Percentiles rank a stretch among this genome's conserved stretches.
Evolutionary conservation across 2,329 filamentous ascomycete genomes (phyloP).

Genomic region (Dactylellina haptotyla): DNA sequence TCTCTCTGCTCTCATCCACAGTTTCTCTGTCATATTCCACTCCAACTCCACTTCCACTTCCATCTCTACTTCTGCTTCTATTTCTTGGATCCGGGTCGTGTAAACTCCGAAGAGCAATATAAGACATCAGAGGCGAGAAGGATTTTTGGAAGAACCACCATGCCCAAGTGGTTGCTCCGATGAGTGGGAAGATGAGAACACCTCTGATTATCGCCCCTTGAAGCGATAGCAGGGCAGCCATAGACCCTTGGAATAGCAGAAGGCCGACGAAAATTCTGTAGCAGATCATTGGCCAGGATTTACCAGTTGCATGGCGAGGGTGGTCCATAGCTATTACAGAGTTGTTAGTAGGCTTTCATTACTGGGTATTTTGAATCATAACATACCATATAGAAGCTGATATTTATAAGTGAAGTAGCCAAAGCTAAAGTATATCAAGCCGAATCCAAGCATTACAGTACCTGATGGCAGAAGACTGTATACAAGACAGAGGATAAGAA

Average conservation of each 20-base stretch:
- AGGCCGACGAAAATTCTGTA: slow-evolving; percentile 87
- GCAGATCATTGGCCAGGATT: slow-evolving; percentile 96
- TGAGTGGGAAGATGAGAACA: slow-evolving; percentile 77
- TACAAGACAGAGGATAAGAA: slow-evolving; percentile 94
- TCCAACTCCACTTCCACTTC: too few species aligned
- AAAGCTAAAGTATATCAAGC: slow-evolving; percentile 81
- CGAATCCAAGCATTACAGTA: slow-evolving; percentile 82
- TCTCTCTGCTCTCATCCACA: slow-evolving; percentile 77
- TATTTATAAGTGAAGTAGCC: slow-evolving; percentile 96
- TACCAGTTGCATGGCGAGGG: slow-evolving; percentile 89
- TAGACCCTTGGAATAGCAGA: slow-evolving; percentile 87
- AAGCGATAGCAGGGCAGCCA: slow-evolving; percentile 84
- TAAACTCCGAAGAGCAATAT: slow-evolving; percentile 90
- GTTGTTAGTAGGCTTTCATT: not conserved
- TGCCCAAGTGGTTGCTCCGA: slow-evolving; percentile 87
- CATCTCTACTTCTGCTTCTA: too few species aligned
- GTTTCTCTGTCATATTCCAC: slow-evolving; percentile 67
- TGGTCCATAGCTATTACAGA: slow-evolving; percentile 79
- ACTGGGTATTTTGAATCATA: not conserved
- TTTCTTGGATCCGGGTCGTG: slow-evolving; percentile 66
- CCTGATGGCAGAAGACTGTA: slow-evolving; percentile 87
- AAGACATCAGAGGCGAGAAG: slow-evolving; percentile 88
- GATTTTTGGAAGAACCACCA: slow-evolving; percentile 80
- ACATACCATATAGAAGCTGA: slow-evolving; percentile 81
- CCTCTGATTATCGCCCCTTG: slow-evolving; percentile 78